Evolutionary conservation across 768 basidiomycete species (phyloP), one percentile per base, ranked within the genome.

Genomic region (Tylopilus felleus): DNA sequence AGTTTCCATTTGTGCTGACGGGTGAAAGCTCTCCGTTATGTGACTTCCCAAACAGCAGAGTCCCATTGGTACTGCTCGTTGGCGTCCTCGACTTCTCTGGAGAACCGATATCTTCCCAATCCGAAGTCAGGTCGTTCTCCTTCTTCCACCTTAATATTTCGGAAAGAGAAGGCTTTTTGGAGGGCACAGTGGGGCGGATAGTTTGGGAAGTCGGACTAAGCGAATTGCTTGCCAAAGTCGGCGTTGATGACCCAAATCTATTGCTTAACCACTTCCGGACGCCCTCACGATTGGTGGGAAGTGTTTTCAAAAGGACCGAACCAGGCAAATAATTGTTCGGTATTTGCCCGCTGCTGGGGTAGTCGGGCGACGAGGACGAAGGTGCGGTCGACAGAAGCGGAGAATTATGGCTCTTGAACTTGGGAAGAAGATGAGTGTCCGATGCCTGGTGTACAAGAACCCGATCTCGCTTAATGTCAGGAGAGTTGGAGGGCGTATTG

Each of bases 231-330:
- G 68, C 64, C 23, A 74, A 67, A 48, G 76, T 66, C 3, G 75
- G 71, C 8, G 75, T 63, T 31, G 74, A 75, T 2, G 80, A 73
- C 8, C 79, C 71, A 53, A 81, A 80, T 67, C 82, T 83, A 43
- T 68, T 82, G 59, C 75, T 86, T 41, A 91, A 68, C 90, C 90
- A 92, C 61, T 86, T 88, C 68, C 84, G 86, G 23, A 91, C 90
- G 22, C 84, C 89, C 49, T 88, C 85, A 19, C 88, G 76, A 19
- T 82, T 89, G 68, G 82, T 88, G 1, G 90, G 90, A 44, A 92
- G 73, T 77, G 36, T 70, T 65, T 63, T 72, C 69, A 56, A 70
- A 62, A 59, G 71, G 70, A 57, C 73, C 69, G 59, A 70, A 41
- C 60, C 63, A 22, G 75, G 62, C 8, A 75, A 71, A 49, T 77